Conservation (phyloP, 345 rosid species). For the Abelmoschus esculentus region DNA sequence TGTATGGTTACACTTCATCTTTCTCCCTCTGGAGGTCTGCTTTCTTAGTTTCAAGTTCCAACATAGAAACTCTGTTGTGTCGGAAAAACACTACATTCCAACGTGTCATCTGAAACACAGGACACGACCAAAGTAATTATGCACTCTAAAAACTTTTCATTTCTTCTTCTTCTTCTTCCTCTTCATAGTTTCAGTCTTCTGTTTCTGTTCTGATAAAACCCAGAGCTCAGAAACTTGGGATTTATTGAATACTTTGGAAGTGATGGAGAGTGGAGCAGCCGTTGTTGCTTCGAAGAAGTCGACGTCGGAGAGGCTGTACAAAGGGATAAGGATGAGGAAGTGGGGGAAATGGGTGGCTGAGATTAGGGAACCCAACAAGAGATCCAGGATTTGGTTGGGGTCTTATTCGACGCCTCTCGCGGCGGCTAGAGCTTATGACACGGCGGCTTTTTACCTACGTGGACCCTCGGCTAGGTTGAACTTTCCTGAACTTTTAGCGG, state of each 20-base stretch:
- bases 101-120: conserved; percentile 11
- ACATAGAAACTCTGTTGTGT: not conserved
- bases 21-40: not conserved
- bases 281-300: conserved; percentile 32
- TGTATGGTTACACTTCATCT: not conserved
- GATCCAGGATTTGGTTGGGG: conserved; percentile 95
- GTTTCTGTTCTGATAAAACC: not conserved
- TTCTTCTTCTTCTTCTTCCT: not conserved
- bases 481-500: conserved; percentile 71
- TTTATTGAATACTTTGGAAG: not conserved
- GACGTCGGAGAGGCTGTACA: conserved; percentile 49
- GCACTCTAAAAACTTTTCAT: not conserved
- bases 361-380: conserved; percentile 92
- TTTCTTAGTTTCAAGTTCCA: not conserved
- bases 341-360: conserved; percentile 99
- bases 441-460: conserved; percentile 80
- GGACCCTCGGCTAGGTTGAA: conserved; percentile 94
- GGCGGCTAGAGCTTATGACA: conserved; percentile 96
- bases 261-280: conserved; percentile 35
- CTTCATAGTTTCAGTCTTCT: conserved; percentile 4
- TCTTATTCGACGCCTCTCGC: conserved; percentile 90
- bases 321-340: conserved; percentile 99
- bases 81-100: conserved; percentile 3
- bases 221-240: not conserved
- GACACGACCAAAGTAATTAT: not conserved